Conservation (phyloP, 108 stramenopile species). For the Bacterosira constricta region DNA sequence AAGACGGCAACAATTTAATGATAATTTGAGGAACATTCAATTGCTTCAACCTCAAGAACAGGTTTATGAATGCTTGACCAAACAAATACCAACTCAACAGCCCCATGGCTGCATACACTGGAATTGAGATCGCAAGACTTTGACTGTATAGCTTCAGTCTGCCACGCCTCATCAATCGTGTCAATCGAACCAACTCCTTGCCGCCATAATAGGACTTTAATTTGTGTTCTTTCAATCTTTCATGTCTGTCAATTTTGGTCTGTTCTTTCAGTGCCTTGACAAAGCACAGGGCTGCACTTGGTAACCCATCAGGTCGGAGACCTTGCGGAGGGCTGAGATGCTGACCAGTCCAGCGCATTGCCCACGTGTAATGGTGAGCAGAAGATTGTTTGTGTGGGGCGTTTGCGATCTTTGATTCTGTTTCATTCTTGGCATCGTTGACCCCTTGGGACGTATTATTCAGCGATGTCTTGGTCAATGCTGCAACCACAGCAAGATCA, state of each 20-base stretch:
- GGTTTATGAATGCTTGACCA: slow-evolving; percentile 13
- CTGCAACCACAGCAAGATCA: slow-evolving; percentile 62
- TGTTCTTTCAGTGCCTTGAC: slow-evolving; percentile 32
- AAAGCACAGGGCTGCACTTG: slow-evolving; percentile 28
- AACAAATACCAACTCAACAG: slow-evolving; percentile 24
- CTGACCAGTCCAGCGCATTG: slow-evolving; percentile 42
- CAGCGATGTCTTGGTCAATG: slow-evolving; percentile 35
- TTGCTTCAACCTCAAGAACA: slow-evolving; percentile 2
- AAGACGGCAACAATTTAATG: no score
- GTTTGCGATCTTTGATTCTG: not conserved
- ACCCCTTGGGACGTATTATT: not conserved
- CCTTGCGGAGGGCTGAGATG: slow-evolving; percentile 32
- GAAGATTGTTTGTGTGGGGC: not conserved
- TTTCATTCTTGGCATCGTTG: not conserved
- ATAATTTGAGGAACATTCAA: no score
- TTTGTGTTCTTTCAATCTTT: slow-evolving; percentile 3
- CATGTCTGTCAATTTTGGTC: not conserved
- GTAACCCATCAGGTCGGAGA: slow-evolving; percentile 26
- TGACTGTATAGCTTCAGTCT: slow-evolving; percentile 31
- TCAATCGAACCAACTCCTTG: slow-evolving; percentile 11
- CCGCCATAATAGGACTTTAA: slow-evolving; percentile 25
- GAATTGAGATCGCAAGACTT: slow-evolving; percentile 7
- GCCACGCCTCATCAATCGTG: slow-evolving; percentile 8
- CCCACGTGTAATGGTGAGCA: slow-evolving; percentile 40
- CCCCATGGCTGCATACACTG: slow-evolving; percentile 25